phyloP scores from a whole-genome alignment of 352 stramenopile species.

The Blastocystis sp. region DNA sequence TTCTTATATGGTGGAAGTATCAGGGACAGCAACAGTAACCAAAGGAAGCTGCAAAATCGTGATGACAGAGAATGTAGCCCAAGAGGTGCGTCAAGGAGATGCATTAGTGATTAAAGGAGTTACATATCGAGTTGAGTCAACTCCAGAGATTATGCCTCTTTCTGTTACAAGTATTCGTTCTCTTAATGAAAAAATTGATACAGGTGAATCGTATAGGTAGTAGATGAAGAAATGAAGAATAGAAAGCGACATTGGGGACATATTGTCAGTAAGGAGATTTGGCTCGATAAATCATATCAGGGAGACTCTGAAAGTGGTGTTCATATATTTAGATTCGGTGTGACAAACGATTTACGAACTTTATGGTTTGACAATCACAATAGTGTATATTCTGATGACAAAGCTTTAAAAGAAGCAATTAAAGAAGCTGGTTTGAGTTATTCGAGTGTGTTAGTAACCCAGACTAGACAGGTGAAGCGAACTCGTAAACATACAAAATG shows the following conservation, averaged over 20 bases:
- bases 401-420: constrained; percentile 22
- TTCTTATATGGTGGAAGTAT: background rate
- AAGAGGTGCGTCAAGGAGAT: constrained; percentile 41
- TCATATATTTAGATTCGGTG: constrained; percentile 14
- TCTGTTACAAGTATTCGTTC: constrained; percentile 20
- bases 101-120: background rate
- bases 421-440: background rate
- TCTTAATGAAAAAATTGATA: constrained; percentile 20
- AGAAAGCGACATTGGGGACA: constrained; percentile 5
- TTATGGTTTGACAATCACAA: constrained; percentile 54
- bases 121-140: constrained; percentile 39
- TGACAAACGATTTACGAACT: constrained; percentile 44
- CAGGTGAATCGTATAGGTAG: background rate
- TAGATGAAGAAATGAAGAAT: background rate
- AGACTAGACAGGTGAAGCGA: constrained; percentile 18
- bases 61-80: constrained; percentile 48
- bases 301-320: background rate
- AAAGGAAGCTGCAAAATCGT: background rate
- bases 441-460: background rate
- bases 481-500: background rate
- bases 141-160: constrained; percentile 2
- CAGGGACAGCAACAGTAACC: constrained; percentile 31
- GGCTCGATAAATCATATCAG: constrained; percentile 7
- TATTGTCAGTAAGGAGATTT: background rate
- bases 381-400: background rate